A percentile compares a stretch with the other conserved stretches of the same genome.
These are phyloP conservation scores for Backusella luteola DNA, from an alignment of 192 early-diverging fungal species.

Conservation along the genomic window DNA sequence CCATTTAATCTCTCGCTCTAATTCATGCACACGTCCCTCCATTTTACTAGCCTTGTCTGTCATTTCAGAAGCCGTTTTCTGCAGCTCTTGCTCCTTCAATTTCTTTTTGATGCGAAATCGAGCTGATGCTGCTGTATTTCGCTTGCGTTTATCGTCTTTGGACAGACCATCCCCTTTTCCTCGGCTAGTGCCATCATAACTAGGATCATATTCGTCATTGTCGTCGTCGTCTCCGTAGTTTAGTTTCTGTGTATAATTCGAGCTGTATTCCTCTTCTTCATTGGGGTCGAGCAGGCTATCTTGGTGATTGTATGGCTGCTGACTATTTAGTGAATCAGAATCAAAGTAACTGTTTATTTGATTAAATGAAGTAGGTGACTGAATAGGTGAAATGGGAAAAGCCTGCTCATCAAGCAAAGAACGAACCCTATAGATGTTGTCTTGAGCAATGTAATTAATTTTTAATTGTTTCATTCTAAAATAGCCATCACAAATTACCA, in stretches of 20 bases:
- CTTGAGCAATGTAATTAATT: neutral
- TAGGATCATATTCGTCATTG: neutral
- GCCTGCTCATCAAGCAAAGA: neutral
- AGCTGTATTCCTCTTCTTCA: neutral
- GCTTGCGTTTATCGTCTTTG: conserved; percentile 81
- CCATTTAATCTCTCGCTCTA: conserved; percentile 92
- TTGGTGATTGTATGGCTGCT: neutral
- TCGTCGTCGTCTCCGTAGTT: neutral
- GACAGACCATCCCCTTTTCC: neutral
- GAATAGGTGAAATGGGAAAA: neutral
- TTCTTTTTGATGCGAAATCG: conserved; percentile 95
- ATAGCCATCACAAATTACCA: neutral
- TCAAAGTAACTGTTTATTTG: neutral
- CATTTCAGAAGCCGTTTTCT: conserved; percentile 80
- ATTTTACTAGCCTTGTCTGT: conserved; percentile 66
- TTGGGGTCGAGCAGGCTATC: neutral
- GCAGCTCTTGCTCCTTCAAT: conserved; percentile 78
- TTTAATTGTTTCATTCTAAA: neutral
- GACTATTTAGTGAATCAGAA: neutral
- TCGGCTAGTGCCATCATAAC: neutral
- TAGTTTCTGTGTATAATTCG: neutral
- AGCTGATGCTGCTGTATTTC: conserved; percentile 94
- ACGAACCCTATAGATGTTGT: neutral
- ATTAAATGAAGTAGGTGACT: neutral
- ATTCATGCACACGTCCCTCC: conserved; percentile 76